These are phyloP conservation scores for Solioccasus polychromus DNA, from an alignment of 768 basidiomycete species.

Conservation along the genomic window DNA sequence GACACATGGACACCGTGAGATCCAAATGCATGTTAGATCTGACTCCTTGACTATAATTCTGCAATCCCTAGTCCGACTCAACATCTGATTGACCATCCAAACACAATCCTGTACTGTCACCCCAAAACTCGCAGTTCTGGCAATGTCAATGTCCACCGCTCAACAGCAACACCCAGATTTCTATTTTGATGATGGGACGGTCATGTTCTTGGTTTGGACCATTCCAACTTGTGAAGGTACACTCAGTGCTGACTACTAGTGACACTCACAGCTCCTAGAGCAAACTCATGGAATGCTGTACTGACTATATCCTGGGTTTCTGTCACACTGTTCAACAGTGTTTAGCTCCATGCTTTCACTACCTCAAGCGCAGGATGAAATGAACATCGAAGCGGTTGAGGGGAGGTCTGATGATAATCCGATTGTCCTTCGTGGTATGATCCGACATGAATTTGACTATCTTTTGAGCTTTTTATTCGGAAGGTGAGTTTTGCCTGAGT, in stretches of 20 bases:
- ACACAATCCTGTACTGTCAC: background rate
- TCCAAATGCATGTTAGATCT: no score
- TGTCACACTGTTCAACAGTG: background rate
- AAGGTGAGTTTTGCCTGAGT: background rate
- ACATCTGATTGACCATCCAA: background rate
- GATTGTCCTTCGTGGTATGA: background rate
- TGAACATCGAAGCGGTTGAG: background rate
- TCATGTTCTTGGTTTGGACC: background rate
- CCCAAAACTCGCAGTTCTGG: no score
- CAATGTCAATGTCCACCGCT: background rate
- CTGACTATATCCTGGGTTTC: background rate
- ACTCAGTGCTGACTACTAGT: background rate
- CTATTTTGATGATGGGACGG: constrained; percentile 7
- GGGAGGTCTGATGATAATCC: constrained; percentile 3
- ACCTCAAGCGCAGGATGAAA: background rate
- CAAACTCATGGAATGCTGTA: background rate
- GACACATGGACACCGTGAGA: no score
- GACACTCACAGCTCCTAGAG: background rate
- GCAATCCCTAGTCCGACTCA: no score
- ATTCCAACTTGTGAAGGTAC: background rate
- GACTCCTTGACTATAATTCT: no score
- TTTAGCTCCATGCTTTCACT: background rate
- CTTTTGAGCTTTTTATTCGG: constrained; percentile 1
- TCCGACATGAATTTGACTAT: background rate
- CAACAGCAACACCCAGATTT: background rate